Conservation (phyloP, 345 rosid genomes). For the Salix koriyanagi region DNA sequence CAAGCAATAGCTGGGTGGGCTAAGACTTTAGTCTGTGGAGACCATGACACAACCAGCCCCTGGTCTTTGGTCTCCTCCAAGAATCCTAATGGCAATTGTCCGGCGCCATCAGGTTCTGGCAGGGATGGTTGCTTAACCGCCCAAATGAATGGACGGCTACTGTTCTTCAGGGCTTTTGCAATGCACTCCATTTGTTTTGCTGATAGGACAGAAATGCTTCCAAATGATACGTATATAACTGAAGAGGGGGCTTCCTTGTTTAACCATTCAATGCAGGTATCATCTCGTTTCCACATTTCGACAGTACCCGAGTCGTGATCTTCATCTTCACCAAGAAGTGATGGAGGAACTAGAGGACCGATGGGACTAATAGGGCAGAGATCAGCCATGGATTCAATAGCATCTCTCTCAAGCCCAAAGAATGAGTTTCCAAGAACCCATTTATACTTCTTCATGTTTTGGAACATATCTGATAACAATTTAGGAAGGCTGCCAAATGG, state of each 20-base stretch:
- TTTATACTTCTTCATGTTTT: conserved; percentile 25
- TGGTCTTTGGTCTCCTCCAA: conserved; percentile 28
- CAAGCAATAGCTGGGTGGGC: conserved; percentile 37
- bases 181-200: conserved; percentile 31
- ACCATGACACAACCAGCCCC: conserved; percentile 47
- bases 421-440: conserved; percentile 51
- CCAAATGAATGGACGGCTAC: conserved; percentile 40
- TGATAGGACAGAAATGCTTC: conserved; percentile 34
- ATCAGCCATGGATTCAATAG: conserved; percentile 30
- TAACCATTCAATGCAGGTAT: conserved; percentile 44
- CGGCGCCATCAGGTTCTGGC: conserved; percentile 11
- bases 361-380: conserved; percentile 37
- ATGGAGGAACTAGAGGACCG: conserved; percentile 48
- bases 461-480: conserved; percentile 22
- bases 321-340: conserved; percentile 28
- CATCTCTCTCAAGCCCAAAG: conserved; percentile 42
- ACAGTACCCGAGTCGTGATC: conserved; percentile 18
- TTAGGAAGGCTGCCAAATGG: conserved; percentile 18
- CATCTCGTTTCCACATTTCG: conserved; percentile 39
- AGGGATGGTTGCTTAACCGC: conserved; percentile 33
- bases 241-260: conserved; percentile 24
- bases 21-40: conserved; percentile 44
- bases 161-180: conserved; percentile 33
- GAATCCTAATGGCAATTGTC: conserved; percentile 32
- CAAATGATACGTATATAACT: conserved; percentile 49